Base-by-base conservation (phyloP, 2,329 filamentous ascomycete species). In the Sporothrix inflata region DNA sequence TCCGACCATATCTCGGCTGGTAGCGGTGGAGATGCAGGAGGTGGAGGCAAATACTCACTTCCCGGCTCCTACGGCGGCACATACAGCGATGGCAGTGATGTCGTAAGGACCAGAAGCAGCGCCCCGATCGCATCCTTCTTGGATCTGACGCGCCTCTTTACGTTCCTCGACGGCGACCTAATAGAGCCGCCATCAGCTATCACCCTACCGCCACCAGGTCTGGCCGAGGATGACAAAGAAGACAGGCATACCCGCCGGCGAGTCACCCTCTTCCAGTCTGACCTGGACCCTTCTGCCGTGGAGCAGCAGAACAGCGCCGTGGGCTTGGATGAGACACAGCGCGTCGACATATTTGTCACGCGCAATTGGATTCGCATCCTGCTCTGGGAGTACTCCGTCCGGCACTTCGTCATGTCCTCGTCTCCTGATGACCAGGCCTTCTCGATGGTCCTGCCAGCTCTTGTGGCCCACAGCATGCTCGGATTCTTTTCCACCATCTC, bases 391-490 rank as follows among this genome's bases (percentile, higher is more conserved):
- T 63, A 63, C 34, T 63, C 60, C 5, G 60, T 63, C 30, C 60
- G 60, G 16, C 60, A 63, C 34, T 63, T 63, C 21, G 60, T 63
- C 60, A 63, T 63, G 60, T 63, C 60, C 30, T 63, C 60, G n/a
- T 63, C 34, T 14, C 57, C 57, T 9, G 11, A 63, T 21, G 34
- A 63, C 34, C 34, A 63, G 19, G 30, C 60, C 16, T 63, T 63
- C 19, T 63, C 60, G 1, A 63, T 63, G 60, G 16, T 63, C 1
- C 34, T 63, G n/a, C 60, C 60, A 1, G 60, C 60, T n/a, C 60
- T 63, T 14, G 60, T 63, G 4, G 60, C 60, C 30, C 60, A 63
- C 34, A 24, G 34, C 30, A 42, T 63, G 60, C 60, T 63, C 19
- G 19, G 34, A 16, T 63, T 63, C 34, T 42, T 63, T 21, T 63